These are phyloP conservation scores for Fraxinus sp. DNA, from an alignment of 305 asterid species.

Conservation along the genomic window DNA sequence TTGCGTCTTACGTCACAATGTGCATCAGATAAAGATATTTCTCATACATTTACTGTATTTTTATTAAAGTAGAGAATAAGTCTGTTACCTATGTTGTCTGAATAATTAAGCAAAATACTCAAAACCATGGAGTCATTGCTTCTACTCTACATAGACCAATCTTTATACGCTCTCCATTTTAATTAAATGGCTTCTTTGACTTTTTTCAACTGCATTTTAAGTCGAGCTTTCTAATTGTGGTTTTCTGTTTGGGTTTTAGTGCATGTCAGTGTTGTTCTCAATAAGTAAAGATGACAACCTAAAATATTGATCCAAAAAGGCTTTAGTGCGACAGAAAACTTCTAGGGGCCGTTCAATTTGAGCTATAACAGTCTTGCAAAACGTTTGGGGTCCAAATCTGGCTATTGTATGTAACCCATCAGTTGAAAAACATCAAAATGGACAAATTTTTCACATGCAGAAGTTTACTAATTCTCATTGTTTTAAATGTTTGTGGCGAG, in stretches of 20 bases:
- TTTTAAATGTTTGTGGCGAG: slow-evolving; percentile 6
- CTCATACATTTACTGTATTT: not conserved
- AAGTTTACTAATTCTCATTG: slow-evolving; percentile 1
- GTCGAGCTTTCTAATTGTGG: not conserved
- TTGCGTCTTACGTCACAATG: not conserved
- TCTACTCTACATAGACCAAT: not conserved
- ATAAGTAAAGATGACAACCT: slow-evolving; percentile 1
- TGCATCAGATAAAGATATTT: not conserved
- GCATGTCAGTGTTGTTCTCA: not conserved
- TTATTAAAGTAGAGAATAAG: not conserved
- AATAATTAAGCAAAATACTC: not conserved
- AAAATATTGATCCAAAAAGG: not conserved
- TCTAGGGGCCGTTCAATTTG: slow-evolving; percentile 3
- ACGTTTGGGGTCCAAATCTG: slow-evolving; percentile 4
- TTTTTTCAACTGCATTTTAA: not conserved
- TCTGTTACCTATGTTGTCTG: not conserved
- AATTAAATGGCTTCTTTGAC: not conserved
- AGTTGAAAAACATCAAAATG: not conserved
- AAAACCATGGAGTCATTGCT: not conserved
- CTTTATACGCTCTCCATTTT: not conserved
- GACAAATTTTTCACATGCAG: not conserved
- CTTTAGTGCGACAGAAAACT: not conserved
- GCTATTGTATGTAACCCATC: not conserved
- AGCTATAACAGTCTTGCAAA: not conserved
- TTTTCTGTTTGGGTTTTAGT: not conserved